Percentiles rank a stretch among this genome's conserved stretches.
Evolutionary conservation across 805 yeast species (phyloP).

Genomic region (Saturnispora sekii): DNA sequence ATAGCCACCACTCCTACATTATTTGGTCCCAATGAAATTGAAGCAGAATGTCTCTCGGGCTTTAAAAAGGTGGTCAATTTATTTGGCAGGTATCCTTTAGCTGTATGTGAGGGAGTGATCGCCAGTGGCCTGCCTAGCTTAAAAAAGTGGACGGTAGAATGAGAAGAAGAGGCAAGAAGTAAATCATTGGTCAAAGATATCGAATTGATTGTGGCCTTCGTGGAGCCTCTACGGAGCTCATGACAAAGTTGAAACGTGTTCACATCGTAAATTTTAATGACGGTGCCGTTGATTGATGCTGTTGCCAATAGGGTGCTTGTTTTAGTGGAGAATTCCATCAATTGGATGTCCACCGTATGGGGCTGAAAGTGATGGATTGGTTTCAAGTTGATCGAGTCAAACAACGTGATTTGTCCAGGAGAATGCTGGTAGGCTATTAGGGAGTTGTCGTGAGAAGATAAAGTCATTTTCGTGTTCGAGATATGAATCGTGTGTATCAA

Average conservation of each 20-base stretch:
- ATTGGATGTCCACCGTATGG: conserved; percentile 69
- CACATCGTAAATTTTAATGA: conserved; percentile 71
- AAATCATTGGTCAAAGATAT: conserved; percentile 65
- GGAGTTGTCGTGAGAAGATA: conserved; percentile 36
- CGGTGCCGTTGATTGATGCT: conserved; percentile 84
- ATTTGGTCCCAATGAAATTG: background rate
- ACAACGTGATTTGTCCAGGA: conserved; percentile 64
- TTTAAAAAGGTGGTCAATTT: background rate
- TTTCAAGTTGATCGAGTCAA: conserved; percentile 62
- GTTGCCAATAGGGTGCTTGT: conserved; percentile 73
- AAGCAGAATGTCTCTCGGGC: background rate
- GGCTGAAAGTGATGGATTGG: conserved; percentile 81
- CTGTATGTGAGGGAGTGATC: background rate
- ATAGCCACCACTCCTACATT: background rate
- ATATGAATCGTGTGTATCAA: conserved; percentile 58
- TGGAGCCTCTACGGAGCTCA: conserved; percentile 80
- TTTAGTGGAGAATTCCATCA: conserved; percentile 57
- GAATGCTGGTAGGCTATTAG: conserved; percentile 49
- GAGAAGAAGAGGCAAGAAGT: conserved; percentile 76
- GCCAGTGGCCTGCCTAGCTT: conserved; percentile 8
- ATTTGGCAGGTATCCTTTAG: background rate
- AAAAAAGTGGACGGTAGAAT: conserved; percentile 90
- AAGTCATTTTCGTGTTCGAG: conserved; percentile 27
- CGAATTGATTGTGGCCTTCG: conserved; percentile 71
- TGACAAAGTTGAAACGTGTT: conserved; percentile 50